These are phyloP conservation scores for Ocimum tenuiflorum DNA, from an alignment of 257 asterid species.

Conservation along the genomic window DNA sequence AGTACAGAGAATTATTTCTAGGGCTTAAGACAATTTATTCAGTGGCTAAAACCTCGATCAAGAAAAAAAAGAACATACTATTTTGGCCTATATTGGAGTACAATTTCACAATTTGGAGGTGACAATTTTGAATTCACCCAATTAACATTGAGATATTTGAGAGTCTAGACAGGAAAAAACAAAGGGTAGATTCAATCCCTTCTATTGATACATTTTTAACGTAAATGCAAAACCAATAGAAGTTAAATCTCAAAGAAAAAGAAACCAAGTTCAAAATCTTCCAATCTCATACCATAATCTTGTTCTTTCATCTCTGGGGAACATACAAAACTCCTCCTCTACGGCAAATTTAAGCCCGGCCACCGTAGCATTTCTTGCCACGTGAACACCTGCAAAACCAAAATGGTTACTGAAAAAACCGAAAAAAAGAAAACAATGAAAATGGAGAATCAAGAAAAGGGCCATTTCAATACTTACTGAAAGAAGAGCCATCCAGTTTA, in stretches of 20 bases:
- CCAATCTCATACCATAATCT: slow-evolving; percentile 37
- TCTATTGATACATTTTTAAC: not conserved
- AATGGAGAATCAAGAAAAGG: slow-evolving; percentile 1
- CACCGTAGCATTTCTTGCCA: slow-evolving; percentile 49
- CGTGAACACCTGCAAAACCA: slow-evolving; percentile 37
- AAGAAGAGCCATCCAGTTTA: slow-evolving; percentile 57
- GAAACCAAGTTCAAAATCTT: not conserved
- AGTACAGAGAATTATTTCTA: not conserved
- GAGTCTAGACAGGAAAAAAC: not conserved
- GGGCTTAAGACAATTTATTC: not conserved
- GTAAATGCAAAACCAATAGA: not conserved
- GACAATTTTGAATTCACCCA: not conserved
- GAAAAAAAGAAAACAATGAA: not conserved
- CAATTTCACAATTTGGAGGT: slow-evolving; percentile 2
- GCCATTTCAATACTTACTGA: slow-evolving; percentile 24
- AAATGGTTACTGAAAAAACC: not conserved
- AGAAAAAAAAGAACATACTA: not conserved
- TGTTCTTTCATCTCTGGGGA: slow-evolving; percentile 25
- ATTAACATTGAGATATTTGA: not conserved
- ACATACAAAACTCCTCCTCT: slow-evolving; percentile 36
- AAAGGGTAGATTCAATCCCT: not conserved
- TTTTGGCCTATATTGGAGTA: no score
- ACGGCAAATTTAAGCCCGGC: slow-evolving; percentile 38
- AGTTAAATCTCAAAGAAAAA: not conserved
- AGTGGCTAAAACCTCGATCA: not conserved